Evolutionary conservation across 768 basidiomycete species (phyloP).

Genomic region (Macrolepiota albuminosa): DNA sequence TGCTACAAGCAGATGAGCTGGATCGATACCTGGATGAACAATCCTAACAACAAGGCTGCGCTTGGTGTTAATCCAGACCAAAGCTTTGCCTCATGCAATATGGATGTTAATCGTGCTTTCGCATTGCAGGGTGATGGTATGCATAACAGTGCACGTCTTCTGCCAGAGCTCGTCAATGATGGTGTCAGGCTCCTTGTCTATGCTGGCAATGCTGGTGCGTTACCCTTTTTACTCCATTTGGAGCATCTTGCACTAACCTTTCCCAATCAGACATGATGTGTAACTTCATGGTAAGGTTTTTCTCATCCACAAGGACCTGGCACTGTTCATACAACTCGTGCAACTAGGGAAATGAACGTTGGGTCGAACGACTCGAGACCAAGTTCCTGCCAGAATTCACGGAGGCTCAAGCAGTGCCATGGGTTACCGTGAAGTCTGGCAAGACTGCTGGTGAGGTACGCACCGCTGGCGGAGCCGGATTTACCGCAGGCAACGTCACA

Average conservation of each 20-base stretch:
- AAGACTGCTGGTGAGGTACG: constrained; percentile 64
- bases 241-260: not conserved
- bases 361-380: constrained; percentile 63
- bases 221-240: not conserved
- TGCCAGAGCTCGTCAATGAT: constrained; percentile 77
- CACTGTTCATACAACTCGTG: not conserved
- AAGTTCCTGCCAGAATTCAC: constrained; percentile 60
- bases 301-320: not conserved
- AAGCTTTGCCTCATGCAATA: constrained; percentile 70
- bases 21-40: constrained; percentile 89
- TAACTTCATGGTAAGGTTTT: constrained; percentile 61
- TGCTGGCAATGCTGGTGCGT: constrained; percentile 77
- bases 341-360: constrained; percentile 67
- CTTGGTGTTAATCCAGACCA: constrained; percentile 63
- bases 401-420: constrained; percentile 43
- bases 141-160: constrained; percentile 73
- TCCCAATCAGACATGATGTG: constrained; percentile 72
- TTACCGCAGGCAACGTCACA: constrained; percentile 77
- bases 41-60: constrained; percentile 67
- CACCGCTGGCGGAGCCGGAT: constrained; percentile 58
- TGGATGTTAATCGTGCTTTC: constrained; percentile 80
- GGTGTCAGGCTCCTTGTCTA: constrained; percentile 87
- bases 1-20: constrained; percentile 81
- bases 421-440: constrained; percentile 49
- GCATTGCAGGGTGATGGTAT: constrained; percentile 78